Conservation (phyloP, 345 rosid species). For the Balakata baccata region DNA sequence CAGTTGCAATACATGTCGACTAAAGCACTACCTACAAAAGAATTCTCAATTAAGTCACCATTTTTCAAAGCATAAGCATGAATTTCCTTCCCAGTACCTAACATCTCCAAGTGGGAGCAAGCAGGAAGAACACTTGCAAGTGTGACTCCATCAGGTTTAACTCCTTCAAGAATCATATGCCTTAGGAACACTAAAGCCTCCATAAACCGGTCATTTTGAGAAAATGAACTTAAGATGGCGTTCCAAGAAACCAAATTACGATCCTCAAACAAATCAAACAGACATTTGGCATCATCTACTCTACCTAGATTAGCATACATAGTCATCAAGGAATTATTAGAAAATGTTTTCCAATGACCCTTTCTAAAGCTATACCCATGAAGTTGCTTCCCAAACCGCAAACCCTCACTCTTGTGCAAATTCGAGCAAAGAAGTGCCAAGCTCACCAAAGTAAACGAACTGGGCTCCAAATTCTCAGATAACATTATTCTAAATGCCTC, state of each 20-base stretch:
- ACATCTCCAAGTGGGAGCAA: constrained; percentile 66
- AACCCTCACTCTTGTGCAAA: constrained; percentile 37
- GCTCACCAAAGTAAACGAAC: constrained; percentile 84
- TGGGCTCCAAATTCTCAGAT: constrained; percentile 52
- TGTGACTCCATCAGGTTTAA: constrained; percentile 72
- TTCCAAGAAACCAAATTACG: constrained; percentile 89
- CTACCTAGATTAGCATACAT: constrained; percentile 75
- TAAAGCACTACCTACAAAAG: constrained; percentile 84
- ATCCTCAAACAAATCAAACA: constrained; percentile 49
- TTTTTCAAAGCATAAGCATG: constrained; percentile 78
- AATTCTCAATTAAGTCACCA: constrained; percentile 54
- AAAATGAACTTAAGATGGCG: constrained; percentile 59
- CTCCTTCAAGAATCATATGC: constrained; percentile 54
- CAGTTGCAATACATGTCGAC: constrained; percentile 96
- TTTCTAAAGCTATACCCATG: constrained; percentile 62
- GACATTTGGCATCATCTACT: constrained; percentile 37
- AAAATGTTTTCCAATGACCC: constrained; percentile 57
- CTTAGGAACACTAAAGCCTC: constrained; percentile 55
- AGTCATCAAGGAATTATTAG: constrained; percentile 68
- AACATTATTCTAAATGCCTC: constrained; percentile 63
- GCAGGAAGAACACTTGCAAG: constrained; percentile 84
- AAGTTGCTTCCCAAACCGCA: constrained; percentile 68
- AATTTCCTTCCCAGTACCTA: constrained; percentile 64
- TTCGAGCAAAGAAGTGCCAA: constrained; percentile 70
- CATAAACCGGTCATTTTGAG: constrained; percentile 58